These are phyloP conservation scores for Euptelea pleiosperma DNA, from an alignment of 164 flowering plant species.

Conservation along the genomic window DNA sequence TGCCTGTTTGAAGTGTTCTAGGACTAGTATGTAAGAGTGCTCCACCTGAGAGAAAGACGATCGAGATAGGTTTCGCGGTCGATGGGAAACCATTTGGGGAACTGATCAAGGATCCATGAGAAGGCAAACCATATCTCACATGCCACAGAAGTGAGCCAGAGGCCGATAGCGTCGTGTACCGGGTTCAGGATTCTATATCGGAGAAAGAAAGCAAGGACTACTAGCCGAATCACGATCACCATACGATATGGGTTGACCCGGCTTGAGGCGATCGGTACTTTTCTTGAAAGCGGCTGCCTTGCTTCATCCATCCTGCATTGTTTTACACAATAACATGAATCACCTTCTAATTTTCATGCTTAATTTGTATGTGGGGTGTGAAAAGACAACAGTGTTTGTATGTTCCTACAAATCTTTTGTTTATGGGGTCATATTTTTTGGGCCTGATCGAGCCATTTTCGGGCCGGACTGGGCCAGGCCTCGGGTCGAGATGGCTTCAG, in stretches of 20 bases:
- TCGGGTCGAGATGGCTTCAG: too few species aligned
- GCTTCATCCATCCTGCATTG: slow-evolving; percentile 82
- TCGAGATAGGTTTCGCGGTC: slow-evolving; percentile 97
- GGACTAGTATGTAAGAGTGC: too few species aligned
- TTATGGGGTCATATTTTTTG: too few species aligned
- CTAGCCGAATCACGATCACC: slow-evolving; percentile 76
- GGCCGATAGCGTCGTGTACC: slow-evolving; percentile 85
- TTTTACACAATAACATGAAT: background rate
- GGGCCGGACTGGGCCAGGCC: too few species aligned
- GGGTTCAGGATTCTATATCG: slow-evolving; percentile 84
- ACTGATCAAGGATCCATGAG: slow-evolving; percentile 98
- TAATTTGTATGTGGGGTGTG: too few species aligned
- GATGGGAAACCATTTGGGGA: slow-evolving; percentile 97
- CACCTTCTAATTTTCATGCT: too few species aligned
- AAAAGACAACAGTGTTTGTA: too few species aligned
- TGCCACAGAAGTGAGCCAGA: slow-evolving; percentile 86
- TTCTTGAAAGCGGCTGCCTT: slow-evolving; percentile 91
- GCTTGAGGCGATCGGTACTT: slow-evolving; percentile 93
- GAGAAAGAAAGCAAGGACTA: slow-evolving; percentile 72
- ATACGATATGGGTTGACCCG: slow-evolving; percentile 89
- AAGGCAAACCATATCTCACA: slow-evolving; percentile 97
- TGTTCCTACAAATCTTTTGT: too few species aligned
- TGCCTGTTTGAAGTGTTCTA: too few species aligned
- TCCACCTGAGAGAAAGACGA: slow-evolving; percentile 95
- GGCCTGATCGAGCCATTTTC: too few species aligned